Evolutionary conservation across 2,329 filamentous ascomycete genomes (phyloP).

Genomic region (Xylariaceae sp.): DNA sequence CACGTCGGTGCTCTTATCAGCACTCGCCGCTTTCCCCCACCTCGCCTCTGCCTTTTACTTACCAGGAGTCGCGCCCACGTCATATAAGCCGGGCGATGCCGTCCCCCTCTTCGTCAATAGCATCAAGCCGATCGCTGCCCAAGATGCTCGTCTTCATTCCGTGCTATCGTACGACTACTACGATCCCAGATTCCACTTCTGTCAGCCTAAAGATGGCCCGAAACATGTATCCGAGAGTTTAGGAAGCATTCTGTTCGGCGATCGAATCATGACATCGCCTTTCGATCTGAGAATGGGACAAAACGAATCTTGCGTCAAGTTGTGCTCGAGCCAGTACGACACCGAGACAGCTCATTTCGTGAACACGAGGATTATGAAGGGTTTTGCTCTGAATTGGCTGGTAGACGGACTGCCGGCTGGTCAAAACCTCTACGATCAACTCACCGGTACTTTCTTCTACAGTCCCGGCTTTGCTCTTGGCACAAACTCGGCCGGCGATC

Average conservation of each 20-base stretch:
- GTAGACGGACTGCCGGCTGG: conserved; percentile 91
- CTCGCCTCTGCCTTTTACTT: conserved; percentile 80
- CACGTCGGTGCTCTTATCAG: conserved; percentile 45
- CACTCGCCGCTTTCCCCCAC: conserved; percentile 48
- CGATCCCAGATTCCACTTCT: conserved; percentile 81
- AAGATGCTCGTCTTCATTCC: conserved; percentile 80
- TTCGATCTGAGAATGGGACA: conserved; percentile 81
- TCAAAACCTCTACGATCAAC: conserved; percentile 70
- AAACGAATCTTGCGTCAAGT: conserved; percentile 80
- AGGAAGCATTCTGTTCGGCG: conserved; percentile 94
- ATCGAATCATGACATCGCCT: conserved; percentile 94
- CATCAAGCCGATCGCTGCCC: conserved; percentile 77
- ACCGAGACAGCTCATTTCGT: conserved; percentile 68
- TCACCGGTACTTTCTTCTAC: conserved; percentile 76
- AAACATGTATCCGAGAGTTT: conserved; percentile 80
- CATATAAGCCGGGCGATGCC: conserved; percentile 72
- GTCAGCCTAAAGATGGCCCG: conserved; percentile 69
- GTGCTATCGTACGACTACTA: conserved; percentile 97
- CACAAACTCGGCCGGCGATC: conserved; percentile 38
- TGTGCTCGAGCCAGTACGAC: conserved; percentile 65
- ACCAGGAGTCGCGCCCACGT: conserved; percentile 88
- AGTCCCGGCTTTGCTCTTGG: conserved; percentile 87
- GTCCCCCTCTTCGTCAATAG: conserved; percentile 92
- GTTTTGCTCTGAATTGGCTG: conserved; percentile 92
- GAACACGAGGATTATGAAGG: conserved; percentile 74